Conservation (phyloP, 1,139 yeast species). For the Debaryomyces robertsiae region DNA sequence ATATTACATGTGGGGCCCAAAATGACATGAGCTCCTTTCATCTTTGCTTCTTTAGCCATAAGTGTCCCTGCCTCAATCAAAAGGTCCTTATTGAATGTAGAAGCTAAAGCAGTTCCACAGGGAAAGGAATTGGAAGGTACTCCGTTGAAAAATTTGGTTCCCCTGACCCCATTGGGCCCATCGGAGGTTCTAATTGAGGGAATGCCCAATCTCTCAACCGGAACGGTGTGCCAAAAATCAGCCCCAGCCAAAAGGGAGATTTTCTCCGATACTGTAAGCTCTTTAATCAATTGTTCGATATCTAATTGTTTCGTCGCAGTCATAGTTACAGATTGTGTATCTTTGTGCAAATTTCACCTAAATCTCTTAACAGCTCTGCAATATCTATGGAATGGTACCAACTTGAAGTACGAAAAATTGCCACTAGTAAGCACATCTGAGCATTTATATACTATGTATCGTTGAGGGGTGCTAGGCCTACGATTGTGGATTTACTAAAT, state of each 20-base stretch:
- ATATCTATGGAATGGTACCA: slow-evolving; percentile 19
- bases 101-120: slow-evolving; percentile 45
- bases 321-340: not conserved
- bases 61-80: slow-evolving; percentile 31
- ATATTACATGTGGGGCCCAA: slow-evolving; percentile 36
- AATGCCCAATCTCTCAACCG: slow-evolving; percentile 48
- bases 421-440: too few relatives aligned
- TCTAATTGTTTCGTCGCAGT: slow-evolving; percentile 29
- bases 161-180: slow-evolving; percentile 42
- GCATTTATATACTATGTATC: too few relatives aligned
- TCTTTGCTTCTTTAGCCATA: slow-evolving; percentile 39
- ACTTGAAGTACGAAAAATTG: too few relatives aligned
- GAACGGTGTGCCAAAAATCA: slow-evolving; percentile 60
- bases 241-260: slow-evolving; percentile 49
- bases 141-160: slow-evolving; percentile 34
- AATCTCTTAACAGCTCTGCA: too few relatives aligned
- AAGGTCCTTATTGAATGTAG: slow-evolving; percentile 39
- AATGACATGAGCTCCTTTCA: slow-evolving; percentile 34
- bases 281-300: slow-evolving; percentile 44
- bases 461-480: too few relatives aligned
- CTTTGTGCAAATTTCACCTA: not conserved
- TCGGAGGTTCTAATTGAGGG: slow-evolving; percentile 36
- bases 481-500: too few relatives aligned
- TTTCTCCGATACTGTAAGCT: slow-evolving; percentile 52
- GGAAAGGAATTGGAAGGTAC: slow-evolving; percentile 41